Conservation (phyloP, 139 green algal genomes). For the Chlamydomonas sp. region DNA sequence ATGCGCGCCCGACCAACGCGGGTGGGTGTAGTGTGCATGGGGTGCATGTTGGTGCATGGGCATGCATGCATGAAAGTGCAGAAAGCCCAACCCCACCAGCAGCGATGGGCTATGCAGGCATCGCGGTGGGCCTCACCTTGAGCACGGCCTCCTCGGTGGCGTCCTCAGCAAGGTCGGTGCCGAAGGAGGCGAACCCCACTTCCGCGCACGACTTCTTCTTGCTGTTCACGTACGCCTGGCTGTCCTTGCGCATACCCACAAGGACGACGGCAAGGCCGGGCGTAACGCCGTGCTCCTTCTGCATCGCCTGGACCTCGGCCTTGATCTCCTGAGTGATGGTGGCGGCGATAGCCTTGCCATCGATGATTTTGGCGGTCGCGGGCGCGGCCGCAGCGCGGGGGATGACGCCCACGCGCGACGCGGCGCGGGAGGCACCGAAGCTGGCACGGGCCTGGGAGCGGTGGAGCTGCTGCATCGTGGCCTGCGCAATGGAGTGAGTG, state of each 20-base stretch:
- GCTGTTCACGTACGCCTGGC: conserved; percentile 83
- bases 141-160: conserved; percentile 43
- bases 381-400: too few species aligned
- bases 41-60: too few species aligned
- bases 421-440: too few species aligned
- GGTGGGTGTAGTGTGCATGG: background rate
- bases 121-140: conserved; percentile 24
- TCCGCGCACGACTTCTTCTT: conserved; percentile 86
- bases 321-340: conserved; percentile 76
- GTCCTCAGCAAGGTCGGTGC: conserved; percentile 44
- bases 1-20: too few species aligned
- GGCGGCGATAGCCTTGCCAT: conserved; percentile 55
- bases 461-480: too few species aligned
- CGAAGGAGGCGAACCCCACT: conserved; percentile 45
- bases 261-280: conserved; percentile 74
- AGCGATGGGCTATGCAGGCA: background rate
- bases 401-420: too few species aligned
- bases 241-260: conserved; percentile 87
- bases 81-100: too few species aligned
- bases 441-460: too few species aligned
- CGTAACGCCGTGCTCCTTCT: conserved; percentile 25
- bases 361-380: conserved; percentile 34
- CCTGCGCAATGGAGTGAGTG: too few species aligned
- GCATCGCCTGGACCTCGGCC: conserved; percentile 56
- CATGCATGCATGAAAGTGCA: too few species aligned